Evolutionary conservation across 371 early-diverging fungal genomes (phyloP).

Genomic region (Mortierella sp.): DNA sequence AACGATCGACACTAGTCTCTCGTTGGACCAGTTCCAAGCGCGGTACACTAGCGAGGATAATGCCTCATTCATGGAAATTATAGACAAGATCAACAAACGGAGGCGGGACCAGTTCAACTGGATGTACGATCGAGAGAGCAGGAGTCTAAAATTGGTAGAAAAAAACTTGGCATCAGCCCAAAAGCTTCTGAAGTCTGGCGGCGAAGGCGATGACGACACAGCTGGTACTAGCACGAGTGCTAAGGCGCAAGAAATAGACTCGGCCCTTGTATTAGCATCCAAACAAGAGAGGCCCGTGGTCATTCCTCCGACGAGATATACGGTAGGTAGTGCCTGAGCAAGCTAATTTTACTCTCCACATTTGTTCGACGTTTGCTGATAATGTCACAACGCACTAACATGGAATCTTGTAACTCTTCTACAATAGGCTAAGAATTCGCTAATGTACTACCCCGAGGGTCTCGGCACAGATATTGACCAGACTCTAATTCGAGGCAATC

Average conservation of each 20-base stretch:
- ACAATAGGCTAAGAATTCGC: constrained; percentile 47
- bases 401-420: not conserved
- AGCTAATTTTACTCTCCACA: too few relatives aligned
- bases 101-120: constrained; percentile 71
- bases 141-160: constrained; percentile 39
- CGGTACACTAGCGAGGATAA: constrained; percentile 89
- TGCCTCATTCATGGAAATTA: constrained; percentile 76
- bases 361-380: too few relatives aligned
- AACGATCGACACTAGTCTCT: constrained; percentile 38
- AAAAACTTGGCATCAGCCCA: constrained; percentile 1
- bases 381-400: too few relatives aligned
- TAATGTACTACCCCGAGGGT: constrained; percentile 56
- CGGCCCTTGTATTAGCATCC: too few relatives aligned
- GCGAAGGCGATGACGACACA: constrained; percentile 13
- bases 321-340: constrained; percentile 14
- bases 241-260: too few relatives aligned
- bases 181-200: constrained; percentile 21
- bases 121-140: constrained; percentile 74
- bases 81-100: constrained; percentile 72
- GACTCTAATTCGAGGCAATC: constrained; percentile 16
- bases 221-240: too few relatives aligned
- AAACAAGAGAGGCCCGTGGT: constrained; percentile 12
- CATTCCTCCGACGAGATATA: constrained; percentile 47
- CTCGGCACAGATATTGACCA: constrained; percentile 28
- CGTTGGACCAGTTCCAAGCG: constrained; percentile 78